Base-by-base conservation (phyloP, 1,284 basidiomycete genomes). In the Rhizoctonia solani region DNA sequence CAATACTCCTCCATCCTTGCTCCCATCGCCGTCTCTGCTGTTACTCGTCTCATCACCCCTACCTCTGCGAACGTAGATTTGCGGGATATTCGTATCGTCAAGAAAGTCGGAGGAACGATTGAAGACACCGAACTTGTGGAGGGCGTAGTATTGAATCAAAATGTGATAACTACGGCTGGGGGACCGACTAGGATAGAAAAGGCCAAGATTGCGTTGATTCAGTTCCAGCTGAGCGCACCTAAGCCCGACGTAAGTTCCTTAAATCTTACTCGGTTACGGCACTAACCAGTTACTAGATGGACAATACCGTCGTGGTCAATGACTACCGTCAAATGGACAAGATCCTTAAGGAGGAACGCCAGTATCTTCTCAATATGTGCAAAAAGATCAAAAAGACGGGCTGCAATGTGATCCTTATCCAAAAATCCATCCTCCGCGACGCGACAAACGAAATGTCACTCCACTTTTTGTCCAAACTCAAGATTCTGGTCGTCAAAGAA, bases 271-370 rank as follows among this genome's bases (percentile, higher is more conserved):
- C 41, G 13, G 39, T 25, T 4, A 39, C 41, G 44, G 66, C 61
- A 67, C 54, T 72, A 39, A 55, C 56, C 52, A 30, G 47, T 23
- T 2, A 8, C 70, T 68, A 97, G 94, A 99, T 99, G 97, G 97
- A 99, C 81, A 99, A 99, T 82, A 98, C 97, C 39, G 95, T 99
- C 53, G 91, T 99, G 49, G 98, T 99, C 73, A 99, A 98, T 74
- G 96, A 99, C 80, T 99, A 99, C 82, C 89, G 97, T 41, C 97
- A 99, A 79, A 99, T 99, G 96, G 97, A 99, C 85, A 98, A 98
- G 79, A 96, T 99, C 71, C 89, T 99, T 78, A 99, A 99, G 79
- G 97, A 99, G 79, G 96, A 96, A 72, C 90, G 96, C 53, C 93
- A 97, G 79, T 99, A 99, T 78, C 85, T 99, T 70, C 87, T 99